Evolutionary conservation across 768 basidiomycete genomes (phyloP), one percentile per base, ranked within the genome.

Genomic region (Suillus lakei): DNA sequence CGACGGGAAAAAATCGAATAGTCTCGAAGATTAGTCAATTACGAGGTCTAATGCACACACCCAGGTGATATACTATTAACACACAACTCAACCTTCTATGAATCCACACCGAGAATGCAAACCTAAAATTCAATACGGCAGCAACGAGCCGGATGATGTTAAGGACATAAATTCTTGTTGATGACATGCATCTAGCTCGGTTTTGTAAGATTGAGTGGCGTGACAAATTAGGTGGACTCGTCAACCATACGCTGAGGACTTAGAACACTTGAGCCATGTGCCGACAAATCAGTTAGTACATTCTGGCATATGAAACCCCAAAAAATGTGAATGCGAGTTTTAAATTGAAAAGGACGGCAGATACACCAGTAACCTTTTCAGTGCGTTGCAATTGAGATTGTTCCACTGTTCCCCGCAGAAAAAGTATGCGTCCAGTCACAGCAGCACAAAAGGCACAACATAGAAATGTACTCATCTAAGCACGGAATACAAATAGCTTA

Each of bases 401-500:
- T 5, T 16, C 23, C 26, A 28, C 23, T 18, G 38, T 39, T 26
- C 41, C 26, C 36, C 9, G 16, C 36, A 26, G 4, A 10, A 58
- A 46, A 59, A 28, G 21, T 32, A 15, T 10, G 10, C 16, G 26
- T 12, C 18, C 56, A 23, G 26, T 59, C 18, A 28, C 56, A 39
- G 18, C 26, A 21, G 38, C 38, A 28, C 5, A 5, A 26, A n/a
- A 18, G 9, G 16, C 5, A 39, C 9, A 28, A 58, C 8, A 41
- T 28, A 39, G 15, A 39, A 59, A 26, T 4, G 15, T 59, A 39
- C 16, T 41, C 56, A 28, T 59, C 23, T 59, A 59, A 59, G 56
- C 79, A 65, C 86, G 87, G 74, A 92, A 95, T 67, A 96, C 82
- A 77, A 91, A 87, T 61, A 97, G 78, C 78, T 88, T 86, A 70